Evolutionary conservation across 1,284 basidiomycete genomes (phyloP), one percentile per base, ranked within the genome.

Genomic region (Cystobasidium slooffiae): DNA sequence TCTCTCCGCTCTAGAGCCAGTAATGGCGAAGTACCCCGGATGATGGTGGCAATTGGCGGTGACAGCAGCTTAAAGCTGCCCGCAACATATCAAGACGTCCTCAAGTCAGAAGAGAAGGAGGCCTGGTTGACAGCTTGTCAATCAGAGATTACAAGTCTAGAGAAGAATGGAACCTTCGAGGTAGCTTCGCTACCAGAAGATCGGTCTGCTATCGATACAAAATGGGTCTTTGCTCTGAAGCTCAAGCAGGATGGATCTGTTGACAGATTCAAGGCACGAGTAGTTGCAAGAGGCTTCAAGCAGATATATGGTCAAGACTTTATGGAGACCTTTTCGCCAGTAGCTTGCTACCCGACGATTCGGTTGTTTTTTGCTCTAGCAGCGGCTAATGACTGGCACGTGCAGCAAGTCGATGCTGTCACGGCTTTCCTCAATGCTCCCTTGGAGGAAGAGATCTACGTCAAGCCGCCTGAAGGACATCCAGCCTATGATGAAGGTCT

Each of bases 331-430:
- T 85, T 81, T 66, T 78, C 84, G 0, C 85, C 84, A 0, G 81
- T 85, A 0, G 82, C 82, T 6, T 79, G 81, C 18, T 79, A 83
- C 3, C 72, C 81, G 0, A 82, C 83, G 0, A 79, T 85, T 18
- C 76, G 82, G 0, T 65, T 81, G 0, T 66, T 85, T 1, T 78
- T 86, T 0, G 81, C 84, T 0, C 67, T 85, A 0, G 83, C 84
- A 6, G 81, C 84, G 2, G n/a, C 70, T 3, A 59, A 82, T 31
- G 80, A 82, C 58, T 77, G 76, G n/a, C 79, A 83, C 44, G 61
- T 85, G 0, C 80, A 84, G 51, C 82, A 84, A 53, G 81, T 86
- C n/a, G 83, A 87, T 75, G 80, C 86, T 58, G 83, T 83, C 31
- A 79, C 78, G 0, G 84, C 84, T 0, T 86, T 83, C 69, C 79